Conservation (phyloP, 805 yeast species). For the Saccharomycopsis sp. region DNA sequence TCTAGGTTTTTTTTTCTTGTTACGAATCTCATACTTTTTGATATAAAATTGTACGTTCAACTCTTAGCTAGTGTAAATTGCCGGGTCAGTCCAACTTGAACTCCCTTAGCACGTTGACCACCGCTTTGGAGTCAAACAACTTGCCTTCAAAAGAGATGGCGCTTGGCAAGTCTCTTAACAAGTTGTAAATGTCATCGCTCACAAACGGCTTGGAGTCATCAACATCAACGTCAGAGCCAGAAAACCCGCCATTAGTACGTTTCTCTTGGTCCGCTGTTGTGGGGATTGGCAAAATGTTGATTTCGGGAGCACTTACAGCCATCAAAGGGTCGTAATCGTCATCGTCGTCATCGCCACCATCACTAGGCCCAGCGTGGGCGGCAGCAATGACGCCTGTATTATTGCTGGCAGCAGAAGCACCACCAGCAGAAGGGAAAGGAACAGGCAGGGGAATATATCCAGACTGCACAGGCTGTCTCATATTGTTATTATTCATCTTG, state of each 20-base stretch:
- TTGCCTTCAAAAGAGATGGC: constrained; percentile 46
- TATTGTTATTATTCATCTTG: background rate
- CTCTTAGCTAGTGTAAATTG: too few relatives aligned
- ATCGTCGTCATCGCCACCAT: background rate
- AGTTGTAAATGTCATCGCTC: constrained; percentile 37
- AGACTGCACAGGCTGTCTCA: too few relatives aligned
- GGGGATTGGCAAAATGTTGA: too few relatives aligned
- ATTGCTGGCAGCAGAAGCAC: too few relatives aligned
- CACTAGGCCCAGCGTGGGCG: background rate
- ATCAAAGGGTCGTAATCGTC: constrained; percentile 23
- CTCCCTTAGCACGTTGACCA: constrained; percentile 30
- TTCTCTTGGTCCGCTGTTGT: too few relatives aligned
- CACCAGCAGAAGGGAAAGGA: too few relatives aligned
- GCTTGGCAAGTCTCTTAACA: constrained; percentile 52
- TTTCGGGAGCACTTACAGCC: too few relatives aligned
- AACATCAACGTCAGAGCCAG: background rate
- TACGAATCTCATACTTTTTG: too few relatives aligned
- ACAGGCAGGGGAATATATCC: too few relatives aligned
- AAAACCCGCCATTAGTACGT: background rate
- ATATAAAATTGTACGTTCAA: too few relatives aligned
- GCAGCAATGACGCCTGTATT: background rate
- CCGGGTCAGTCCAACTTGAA: too few relatives aligned
- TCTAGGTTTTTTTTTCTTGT: too few relatives aligned
- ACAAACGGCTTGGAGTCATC: constrained; percentile 23
- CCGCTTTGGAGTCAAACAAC: constrained; percentile 45